Base-by-base conservation (phyloP, 768 basidiomycete genomes). In the Mycena floridula region DNA sequence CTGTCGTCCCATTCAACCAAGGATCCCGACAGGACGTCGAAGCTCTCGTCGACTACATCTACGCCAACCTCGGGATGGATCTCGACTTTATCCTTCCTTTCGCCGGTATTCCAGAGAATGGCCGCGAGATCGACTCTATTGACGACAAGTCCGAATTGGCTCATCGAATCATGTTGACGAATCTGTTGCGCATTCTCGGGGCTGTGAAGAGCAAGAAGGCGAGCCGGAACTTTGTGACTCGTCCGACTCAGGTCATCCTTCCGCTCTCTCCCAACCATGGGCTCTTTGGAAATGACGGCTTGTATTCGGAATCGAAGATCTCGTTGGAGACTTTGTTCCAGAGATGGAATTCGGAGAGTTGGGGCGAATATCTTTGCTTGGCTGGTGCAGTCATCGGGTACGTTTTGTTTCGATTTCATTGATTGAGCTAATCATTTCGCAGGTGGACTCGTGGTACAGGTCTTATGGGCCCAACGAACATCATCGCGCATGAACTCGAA, bases 191-290 rank as follows among this genome's bases (percentile, higher is more conserved):
- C 23, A 83, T 99, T 44, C 81, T 99, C 21, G 96, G 96, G 49
- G 94, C 92, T 3, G 91, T 99, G 63, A 99, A 99, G 77, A 81
- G 73, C 56, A 99, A 98, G 81, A 99, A 99, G 65, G 95, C 96
- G 7, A 93, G 84, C 54, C 85, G 92, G 40, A 85, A 93, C 50
- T 94, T 98, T 62, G 89, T 96, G 48, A 99, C 96, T 47, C 88
- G 95, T 41, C 96, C 96, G 2, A 99, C 96, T 0, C 96, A 99
- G 65, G 95, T 99, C 54, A 91, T 99, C 51, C 81, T 98, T 25
- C 96, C 96, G 5, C 76, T 99, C 7, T 99, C 95, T 22, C 96
- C 96, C 28, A 99, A 99, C 61, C 96, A 98, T 57, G 96, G 96
- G 55, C 72, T 94, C 26, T 97, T 99, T 63, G 96, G 96, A 22